Base-by-base conservation (phyloP, 371 early-diverging fungal species). In the Nematocida homosporus region DNA sequence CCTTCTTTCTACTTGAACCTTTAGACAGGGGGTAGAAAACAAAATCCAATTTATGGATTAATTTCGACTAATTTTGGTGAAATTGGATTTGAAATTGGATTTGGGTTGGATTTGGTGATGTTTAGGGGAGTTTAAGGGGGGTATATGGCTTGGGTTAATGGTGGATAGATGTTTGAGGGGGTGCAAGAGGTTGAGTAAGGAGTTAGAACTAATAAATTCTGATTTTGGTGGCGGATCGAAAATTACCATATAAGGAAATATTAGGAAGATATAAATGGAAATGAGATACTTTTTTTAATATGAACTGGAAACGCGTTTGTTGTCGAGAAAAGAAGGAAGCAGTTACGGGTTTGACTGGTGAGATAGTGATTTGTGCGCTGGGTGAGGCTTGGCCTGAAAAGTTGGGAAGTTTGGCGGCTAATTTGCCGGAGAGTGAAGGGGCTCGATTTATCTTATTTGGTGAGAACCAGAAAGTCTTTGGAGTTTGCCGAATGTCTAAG, bases 231-330 rank as follows among this genome's bases (percentile, higher is more conserved):
- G 23, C 18, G 27, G 38, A n/a, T 16, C 23, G 1, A 13, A 53
- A 37, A 29, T 64, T 13, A 10, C 32, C n/a, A 52, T 27, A 48
- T n/a, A 40, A 25, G 18, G 20, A 48, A 16, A 13, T 13, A 20
- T 54, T 65, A 65, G 42, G 57, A n/a, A 16, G 41, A 66, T 60
- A 41, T 66, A 44, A 44, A 44, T 44, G 23, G 47, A 18, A 18
- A 44, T n/a, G n/a, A 44, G 47, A 44, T 18, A 8, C 10, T 57
- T 57, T 10, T 57, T 13, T 57, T 57, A 8, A 10, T 8, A 57
- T 72, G 41, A 64, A 72, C 34, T 72, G 75, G 75, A 72, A 61
- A 54, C 60, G 75, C 51, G 35, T 72, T n/a, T 72, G 75, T 64
- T 59, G 23, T 48, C 50, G 75, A 29, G 51, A 41, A 8, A 5